A percentile compares a stretch with the other conserved stretches of the same genome.
phyloP scores from a whole-genome alignment of 192 early-diverging fungal genomes.

The Coemansia pectinata region DNA sequence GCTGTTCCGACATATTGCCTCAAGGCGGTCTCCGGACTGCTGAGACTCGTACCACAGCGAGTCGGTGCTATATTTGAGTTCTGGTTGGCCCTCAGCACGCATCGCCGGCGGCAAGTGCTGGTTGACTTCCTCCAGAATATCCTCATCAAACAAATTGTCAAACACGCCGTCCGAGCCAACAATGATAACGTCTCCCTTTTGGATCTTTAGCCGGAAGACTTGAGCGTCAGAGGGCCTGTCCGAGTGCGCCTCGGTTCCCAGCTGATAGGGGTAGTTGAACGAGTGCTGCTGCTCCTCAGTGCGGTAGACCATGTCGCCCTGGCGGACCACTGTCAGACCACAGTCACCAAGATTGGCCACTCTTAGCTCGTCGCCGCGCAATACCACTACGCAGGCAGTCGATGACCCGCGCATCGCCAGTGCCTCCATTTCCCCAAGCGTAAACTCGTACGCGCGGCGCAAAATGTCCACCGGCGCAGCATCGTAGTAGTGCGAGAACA shows the following conservation, averaged over 20 bases:
- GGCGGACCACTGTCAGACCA: conserved; percentile 84
- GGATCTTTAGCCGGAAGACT: conserved; percentile 78
- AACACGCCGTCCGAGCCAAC: conserved; percentile 94
- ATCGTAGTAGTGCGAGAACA: conserved; percentile 77
- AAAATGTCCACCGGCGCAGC: conserved; percentile 84
- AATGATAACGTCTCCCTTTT: conserved; percentile 91
- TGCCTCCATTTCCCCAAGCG: conserved; percentile 67
- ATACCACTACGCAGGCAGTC: conserved; percentile 84
- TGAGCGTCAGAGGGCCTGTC: conserved; percentile 85
- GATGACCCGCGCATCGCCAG: conserved; percentile 83
- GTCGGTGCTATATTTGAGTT: conserved; percentile 53
- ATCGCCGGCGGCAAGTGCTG: conserved; percentile 45
- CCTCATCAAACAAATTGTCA: conserved; percentile 98
- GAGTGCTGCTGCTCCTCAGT: conserved; percentile 98
- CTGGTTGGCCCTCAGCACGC: conserved; percentile 43
- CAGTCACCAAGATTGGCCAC: conserved; percentile 97
- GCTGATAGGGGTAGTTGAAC: conserved; percentile 97
- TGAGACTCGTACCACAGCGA: conserved; percentile 55
- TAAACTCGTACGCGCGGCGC: conserved; percentile 74
- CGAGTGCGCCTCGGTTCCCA: conserved; percentile 78
- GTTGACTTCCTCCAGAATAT: conserved; percentile 87
- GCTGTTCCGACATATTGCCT: conserved; percentile 15
- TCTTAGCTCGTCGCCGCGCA: conserved; percentile 89
- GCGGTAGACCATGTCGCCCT: conserved; percentile 85
- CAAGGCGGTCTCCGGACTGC: conserved; percentile 20